Conservation (phyloP, 176 grass and related monocot species). For the Phoenix dactylifera region DNA sequence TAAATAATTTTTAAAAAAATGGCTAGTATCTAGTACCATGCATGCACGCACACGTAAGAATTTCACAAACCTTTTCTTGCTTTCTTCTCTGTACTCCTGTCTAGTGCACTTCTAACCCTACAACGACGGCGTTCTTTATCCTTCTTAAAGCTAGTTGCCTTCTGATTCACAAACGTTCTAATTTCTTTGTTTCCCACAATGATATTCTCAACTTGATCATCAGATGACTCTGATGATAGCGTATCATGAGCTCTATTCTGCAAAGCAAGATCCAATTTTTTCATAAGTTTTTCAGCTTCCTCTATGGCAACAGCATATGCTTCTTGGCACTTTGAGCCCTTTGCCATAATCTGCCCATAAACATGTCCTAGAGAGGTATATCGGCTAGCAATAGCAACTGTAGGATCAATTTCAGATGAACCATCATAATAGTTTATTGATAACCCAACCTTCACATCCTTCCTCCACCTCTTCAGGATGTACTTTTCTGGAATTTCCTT, state of each 20-base stretch:
- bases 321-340: slow-evolving; percentile 29
- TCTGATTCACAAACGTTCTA: slow-evolving; percentile 2
- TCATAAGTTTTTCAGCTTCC: slow-evolving; percentile 22
- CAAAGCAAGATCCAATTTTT: slow-evolving; percentile 20
- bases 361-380: slow-evolving; percentile 25
- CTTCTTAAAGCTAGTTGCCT: slow-evolving; percentile 1
- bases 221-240: slow-evolving; percentile 4
- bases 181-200: slow-evolving; percentile 18
- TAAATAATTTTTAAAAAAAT: background rate
- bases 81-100: slow-evolving; percentile 3
- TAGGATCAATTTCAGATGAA: slow-evolving; percentile 31
- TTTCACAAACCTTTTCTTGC: slow-evolving; percentile 11
- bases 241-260: slow-evolving; percentile 19
- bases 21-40: too few relatives aligned
- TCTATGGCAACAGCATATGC: slow-evolving; percentile 26
- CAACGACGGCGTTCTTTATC: background rate
- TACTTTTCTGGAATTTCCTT: slow-evolving; percentile 49
- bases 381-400: slow-evolving; percentile 23
- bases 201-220: slow-evolving; percentile 9
- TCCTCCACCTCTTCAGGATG: slow-evolving; percentile 29
- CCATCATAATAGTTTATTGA: slow-evolving; percentile 17
- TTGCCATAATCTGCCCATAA: slow-evolving; percentile 22
- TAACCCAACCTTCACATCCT: slow-evolving; percentile 19
- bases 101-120: slow-evolving; percentile 5
- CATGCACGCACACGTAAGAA: background rate